Base-by-base conservation (phyloP, 2,329 filamentous ascomycete species). In the Botryosphaeria dothidea region DNA sequence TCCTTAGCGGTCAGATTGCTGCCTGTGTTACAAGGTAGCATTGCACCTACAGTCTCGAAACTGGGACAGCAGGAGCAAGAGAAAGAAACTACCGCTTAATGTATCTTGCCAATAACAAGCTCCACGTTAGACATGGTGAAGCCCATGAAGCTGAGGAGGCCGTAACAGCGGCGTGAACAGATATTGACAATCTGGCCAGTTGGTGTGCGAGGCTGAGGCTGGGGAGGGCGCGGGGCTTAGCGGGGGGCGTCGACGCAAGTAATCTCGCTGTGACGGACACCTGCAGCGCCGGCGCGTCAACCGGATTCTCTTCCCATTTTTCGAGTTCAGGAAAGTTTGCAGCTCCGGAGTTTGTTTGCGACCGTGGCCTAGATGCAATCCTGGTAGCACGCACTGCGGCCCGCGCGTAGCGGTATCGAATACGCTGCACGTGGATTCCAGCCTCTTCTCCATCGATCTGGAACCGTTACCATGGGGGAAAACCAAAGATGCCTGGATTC, bases 1-100 rank as follows among this genome's bases (percentile, higher is more conserved):
- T 31, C 23, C 54, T 57, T 57, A 36, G 54, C 54, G 17, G 54
- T 57, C 36, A 57, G 54, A 57, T 27, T 41, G 52, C 15, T 19
- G 34, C 52, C 3, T 27, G 17, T 21, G 5, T 15, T n/a, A 13
- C 34, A 2, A n/a, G 25, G 34, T 13, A 43, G 38, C 15, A 25
- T 2, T 38, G 23, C 23, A 7, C 9, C 43, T 25, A 9, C 13
- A 27, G 8, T 13, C 23, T 9, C 23, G 29, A n/a, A 29, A 17
- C 29, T 21, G 3, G 31, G 7, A 34, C 31, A 34, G 31, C 7
- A 34, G 23, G 21, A 25, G 19, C 8, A 48, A 13, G 45, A 3
- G 31, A 41, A 13, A 4, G 15, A 17, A 41, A 17, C 17, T 41
- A 13, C 38, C n/a, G n/a, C n/a, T n/a, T n/a, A n/a, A n/a, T n/a